Conservation (phyloP, 371 early-diverging fungal species). For the Syncephalastrum contaminatum region DNA sequence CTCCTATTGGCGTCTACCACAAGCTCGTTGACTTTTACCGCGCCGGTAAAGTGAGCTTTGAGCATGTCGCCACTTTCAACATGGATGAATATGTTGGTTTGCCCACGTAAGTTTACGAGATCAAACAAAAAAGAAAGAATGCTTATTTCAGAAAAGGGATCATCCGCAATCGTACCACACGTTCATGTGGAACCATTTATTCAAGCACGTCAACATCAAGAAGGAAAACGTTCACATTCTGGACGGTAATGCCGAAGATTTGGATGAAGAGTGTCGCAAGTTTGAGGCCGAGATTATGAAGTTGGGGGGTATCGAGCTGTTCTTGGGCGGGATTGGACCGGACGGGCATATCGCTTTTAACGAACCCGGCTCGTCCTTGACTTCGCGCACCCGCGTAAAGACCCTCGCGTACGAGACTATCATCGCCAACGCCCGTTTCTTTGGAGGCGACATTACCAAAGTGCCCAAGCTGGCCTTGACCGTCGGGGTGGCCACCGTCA, state of each 20-base stretch:
- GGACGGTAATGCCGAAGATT: slow-evolving; percentile 77
- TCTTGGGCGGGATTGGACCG: slow-evolving; percentile 79
- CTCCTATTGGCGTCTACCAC: slow-evolving; percentile 41
- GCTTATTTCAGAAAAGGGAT: slow-evolving; percentile 32
- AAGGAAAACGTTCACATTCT: slow-evolving; percentile 82
- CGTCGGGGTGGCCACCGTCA: slow-evolving; percentile 83
- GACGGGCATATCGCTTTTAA: slow-evolving; percentile 91
- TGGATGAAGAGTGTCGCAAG: slow-evolving; percentile 75
- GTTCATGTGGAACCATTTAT: slow-evolving; percentile 85
- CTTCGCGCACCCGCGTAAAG: slow-evolving; percentile 82
- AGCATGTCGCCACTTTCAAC: slow-evolving; percentile 56
- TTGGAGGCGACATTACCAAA: slow-evolving; percentile 80
- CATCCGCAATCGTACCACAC: slow-evolving; percentile 85
- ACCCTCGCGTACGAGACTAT: slow-evolving; percentile 89
- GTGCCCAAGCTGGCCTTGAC: slow-evolving; percentile 87
- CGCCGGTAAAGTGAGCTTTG: slow-evolving; percentile 52
- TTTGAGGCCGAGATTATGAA: slow-evolving; percentile 76
- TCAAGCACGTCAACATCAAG: slow-evolving; percentile 78
- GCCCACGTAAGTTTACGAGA: slow-evolving; percentile 11
- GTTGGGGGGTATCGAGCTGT: slow-evolving; percentile 78
- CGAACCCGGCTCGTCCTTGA: slow-evolving; percentile 85
- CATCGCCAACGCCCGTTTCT: slow-evolving; percentile 85
- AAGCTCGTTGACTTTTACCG: slow-evolving; percentile 39
- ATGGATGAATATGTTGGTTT: slow-evolving; percentile 54
- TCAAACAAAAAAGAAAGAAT: not conserved